Conservation (phyloP, 2,329 filamentous ascomycete genomes). For the Tolypocladium paradoxum region DNA sequence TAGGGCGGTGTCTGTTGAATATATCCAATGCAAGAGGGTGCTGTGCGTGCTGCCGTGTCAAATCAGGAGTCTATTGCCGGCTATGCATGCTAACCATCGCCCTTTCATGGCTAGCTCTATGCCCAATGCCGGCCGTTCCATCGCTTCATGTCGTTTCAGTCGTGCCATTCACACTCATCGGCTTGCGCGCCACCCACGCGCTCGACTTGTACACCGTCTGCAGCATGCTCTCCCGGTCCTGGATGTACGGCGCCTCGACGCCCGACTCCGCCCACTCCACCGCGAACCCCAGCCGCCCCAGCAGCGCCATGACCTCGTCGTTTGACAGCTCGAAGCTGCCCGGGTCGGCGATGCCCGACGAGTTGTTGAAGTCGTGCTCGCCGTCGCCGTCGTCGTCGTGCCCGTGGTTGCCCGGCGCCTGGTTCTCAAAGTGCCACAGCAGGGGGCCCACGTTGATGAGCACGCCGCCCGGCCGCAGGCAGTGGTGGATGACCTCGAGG, state of each 20-base stretch:
- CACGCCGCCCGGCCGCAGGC: slow-evolving; percentile 65
- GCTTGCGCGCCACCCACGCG: slow-evolving; percentile 79
- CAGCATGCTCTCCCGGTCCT: slow-evolving; percentile 76
- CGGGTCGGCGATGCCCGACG: slow-evolving; percentile 70
- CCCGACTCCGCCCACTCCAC: slow-evolving; percentile 52
- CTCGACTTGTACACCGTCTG: slow-evolving; percentile 70
- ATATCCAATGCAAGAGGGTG: neutral
- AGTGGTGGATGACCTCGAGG: slow-evolving; percentile 70
- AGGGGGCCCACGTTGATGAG: slow-evolving; percentile 87
- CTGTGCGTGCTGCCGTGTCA: neutral
- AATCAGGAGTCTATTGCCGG: neutral
- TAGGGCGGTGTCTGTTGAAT: slow-evolving; percentile 12
- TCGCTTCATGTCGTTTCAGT: neutral
- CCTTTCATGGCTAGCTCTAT: neutral
- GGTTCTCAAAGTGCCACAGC: slow-evolving; percentile 90
- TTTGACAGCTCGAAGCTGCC: slow-evolving; percentile 85
- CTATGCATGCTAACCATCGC: neutral
- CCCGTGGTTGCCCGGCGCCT: slow-evolving; percentile 47
- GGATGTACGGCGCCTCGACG: slow-evolving; percentile 74
- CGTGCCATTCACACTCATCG: slow-evolving; percentile 8
- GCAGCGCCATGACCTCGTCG: slow-evolving; percentile 72
- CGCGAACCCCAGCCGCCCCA: slow-evolving; percentile 65
- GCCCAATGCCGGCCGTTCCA: neutral
- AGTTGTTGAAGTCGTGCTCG: slow-evolving; percentile 35
- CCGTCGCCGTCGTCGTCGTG: slow-evolving; percentile 39